Evolutionary conservation across 805 yeast species (phyloP), one percentile per base, ranked within the genome.

Genomic region (Zygosaccharomyces rouxii): DNA sequence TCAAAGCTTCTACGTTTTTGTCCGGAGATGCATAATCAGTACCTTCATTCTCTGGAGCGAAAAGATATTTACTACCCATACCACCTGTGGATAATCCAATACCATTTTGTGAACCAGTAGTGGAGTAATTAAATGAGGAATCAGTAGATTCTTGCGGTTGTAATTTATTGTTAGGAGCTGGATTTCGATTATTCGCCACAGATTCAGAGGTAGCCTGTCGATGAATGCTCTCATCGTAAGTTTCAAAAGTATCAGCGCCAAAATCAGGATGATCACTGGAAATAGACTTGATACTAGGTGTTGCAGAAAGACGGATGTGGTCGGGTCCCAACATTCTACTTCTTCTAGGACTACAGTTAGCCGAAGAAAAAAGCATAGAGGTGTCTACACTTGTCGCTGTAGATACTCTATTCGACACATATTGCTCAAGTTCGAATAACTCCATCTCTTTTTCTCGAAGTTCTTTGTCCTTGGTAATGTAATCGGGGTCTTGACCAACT

Each of bases 251-350:
- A 25, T 45, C 49, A 9, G 35, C n/a, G n/a, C 37, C 37, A 5
- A 57, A 51, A 13, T 51, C 49, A 4, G 66, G 54, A 6, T 54
- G 54, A 19, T 46, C 59, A 44, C 62, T 60, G 5, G 49, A 50
- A 22, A 65, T 58, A 2, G 69, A 64, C 18, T 54, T 53, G 39
- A 64, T 63, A 49, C 66, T 63, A 16, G 68, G 69, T 6, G 55
- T 56, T 5, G 53, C 42, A 3, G 67, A 57, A 16, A 65, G 52
- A 25, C 44, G 50, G 14, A 48, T 45, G 11, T 53, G 44, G n/a
- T 41, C 19, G 22, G 30, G 40, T 31, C 37, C 43, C 16, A 9
- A 13, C 21, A 18, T n/a, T 38, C 53, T 57, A 29, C 26, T 28
- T 28, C 2, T 39, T 19, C 40, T 41, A 3, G 65, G 68, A 35